These are phyloP conservation scores for Aurinia saxatilis DNA, from an alignment of 345 rosid genomes.

Conservation along the genomic window DNA sequence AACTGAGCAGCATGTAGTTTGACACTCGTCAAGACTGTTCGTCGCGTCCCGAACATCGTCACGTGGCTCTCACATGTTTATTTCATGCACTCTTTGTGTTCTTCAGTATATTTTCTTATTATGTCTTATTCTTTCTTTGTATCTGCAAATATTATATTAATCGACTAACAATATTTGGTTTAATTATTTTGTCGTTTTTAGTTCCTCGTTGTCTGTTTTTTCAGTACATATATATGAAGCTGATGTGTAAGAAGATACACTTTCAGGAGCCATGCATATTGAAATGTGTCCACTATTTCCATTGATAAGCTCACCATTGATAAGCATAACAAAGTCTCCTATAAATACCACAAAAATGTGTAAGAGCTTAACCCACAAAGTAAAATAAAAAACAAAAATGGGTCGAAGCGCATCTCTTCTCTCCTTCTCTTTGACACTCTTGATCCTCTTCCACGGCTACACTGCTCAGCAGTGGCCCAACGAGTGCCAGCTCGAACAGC, in stretches of 20 bases:
- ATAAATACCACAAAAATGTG: slow-evolving; percentile 8
- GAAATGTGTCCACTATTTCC: slow-evolving; percentile 18
- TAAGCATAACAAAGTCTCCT: background rate
- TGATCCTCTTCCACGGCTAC: slow-evolving; percentile 40
- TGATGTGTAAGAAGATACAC: slow-evolving; percentile 16
- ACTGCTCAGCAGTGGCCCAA: slow-evolving; percentile 28
- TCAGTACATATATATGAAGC: background rate
- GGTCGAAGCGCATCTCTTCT: slow-evolving; percentile 24
- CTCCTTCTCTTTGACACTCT: slow-evolving; percentile 29
- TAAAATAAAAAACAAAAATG: background rate
- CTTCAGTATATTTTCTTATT: too few relatives aligned
- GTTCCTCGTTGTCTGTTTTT: background rate
- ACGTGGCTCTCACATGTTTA: slow-evolving; percentile 1
- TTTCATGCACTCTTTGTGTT: background rate
- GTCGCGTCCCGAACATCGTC: slow-evolving; percentile 14
- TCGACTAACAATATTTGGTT: too few relatives aligned
- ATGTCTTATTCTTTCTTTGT: too few relatives aligned
- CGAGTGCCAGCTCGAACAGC: slow-evolving; percentile 44
- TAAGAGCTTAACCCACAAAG: slow-evolving; percentile 4
- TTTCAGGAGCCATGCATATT: slow-evolving; percentile 15
- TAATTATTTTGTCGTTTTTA: background rate
- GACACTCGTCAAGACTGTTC: slow-evolving; percentile 22
- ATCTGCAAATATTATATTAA: too few relatives aligned
- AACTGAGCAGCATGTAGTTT: slow-evolving; percentile 13
- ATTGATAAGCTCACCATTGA: background rate